Percentiles rank a stretch among this genome's conserved stretches.
These are phyloP conservation scores for Colletotrichum sp. DNA, from an alignment of 2,329 filamentous ascomycete genomes.

Conservation along the genomic window DNA sequence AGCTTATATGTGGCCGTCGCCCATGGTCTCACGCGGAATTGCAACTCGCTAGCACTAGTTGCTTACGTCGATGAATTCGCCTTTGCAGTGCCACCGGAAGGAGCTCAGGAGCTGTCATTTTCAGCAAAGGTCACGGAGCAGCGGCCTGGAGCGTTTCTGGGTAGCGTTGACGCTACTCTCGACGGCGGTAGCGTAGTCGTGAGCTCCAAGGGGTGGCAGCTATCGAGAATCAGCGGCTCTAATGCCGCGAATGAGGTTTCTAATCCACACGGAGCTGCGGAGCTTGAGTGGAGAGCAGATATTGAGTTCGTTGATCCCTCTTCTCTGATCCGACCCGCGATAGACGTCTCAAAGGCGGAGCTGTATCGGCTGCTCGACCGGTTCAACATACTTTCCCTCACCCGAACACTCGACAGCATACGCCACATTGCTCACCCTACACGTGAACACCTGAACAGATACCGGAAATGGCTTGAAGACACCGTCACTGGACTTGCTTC, in stretches of 20 bases:
- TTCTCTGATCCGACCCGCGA: background rate
- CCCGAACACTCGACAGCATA: background rate
- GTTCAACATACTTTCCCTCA: background rate
- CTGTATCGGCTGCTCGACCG: background rate
- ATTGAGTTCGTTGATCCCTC: background rate
- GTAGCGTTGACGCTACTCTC: background rate
- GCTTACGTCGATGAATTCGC: conserved; percentile 4
- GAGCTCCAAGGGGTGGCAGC: conserved; percentile 2
- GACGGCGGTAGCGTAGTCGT: background rate
- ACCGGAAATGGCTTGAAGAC: background rate
- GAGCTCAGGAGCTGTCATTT: background rate
- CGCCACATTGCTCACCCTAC: background rate
- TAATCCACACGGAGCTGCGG: background rate
- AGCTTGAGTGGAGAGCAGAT: background rate
- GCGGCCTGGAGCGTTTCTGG: background rate
- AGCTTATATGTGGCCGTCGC: background rate
- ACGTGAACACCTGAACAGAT: background rate
- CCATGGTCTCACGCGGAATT: background rate
- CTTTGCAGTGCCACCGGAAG: background rate
- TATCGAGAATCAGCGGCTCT: background rate
- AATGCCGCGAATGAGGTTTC: background rate
- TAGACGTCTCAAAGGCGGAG: background rate
- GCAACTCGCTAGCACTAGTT: background rate
- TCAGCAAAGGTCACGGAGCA: background rate
- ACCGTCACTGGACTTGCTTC: background rate